A percentile compares a stretch with the other conserved stretches of the same genome.
phyloP scores from a whole-genome alignment of 1,284 basidiomycete genomes.

The Hypsizygus ulmarius region DNA sequence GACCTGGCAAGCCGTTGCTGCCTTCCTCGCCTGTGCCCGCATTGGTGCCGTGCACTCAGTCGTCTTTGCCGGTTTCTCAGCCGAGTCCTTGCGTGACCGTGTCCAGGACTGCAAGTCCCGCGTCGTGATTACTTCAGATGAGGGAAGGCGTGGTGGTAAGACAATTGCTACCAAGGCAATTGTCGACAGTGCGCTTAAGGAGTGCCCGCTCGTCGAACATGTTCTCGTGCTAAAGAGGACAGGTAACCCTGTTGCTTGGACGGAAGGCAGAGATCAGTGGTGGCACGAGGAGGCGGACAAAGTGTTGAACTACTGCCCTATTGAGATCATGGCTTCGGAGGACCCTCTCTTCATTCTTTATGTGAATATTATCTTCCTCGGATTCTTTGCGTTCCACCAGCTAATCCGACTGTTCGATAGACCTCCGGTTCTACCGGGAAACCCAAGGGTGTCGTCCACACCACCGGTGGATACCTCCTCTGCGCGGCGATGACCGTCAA shows the following conservation, averaged over 20 bases:
- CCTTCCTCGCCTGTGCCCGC: constrained; percentile 96
- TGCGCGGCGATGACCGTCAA: constrained; percentile 91
- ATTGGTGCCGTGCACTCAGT: constrained; percentile 99
- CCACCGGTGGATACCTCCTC: constrained; percentile 91
- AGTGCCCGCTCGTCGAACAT: constrained; percentile 85
- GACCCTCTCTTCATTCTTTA: constrained; percentile 99
- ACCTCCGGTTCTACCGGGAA: constrained; percentile 95
- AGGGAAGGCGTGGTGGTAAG: constrained; percentile 93
- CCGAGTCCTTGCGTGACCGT: constrained; percentile 95
- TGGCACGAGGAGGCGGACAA: constrained; percentile 91
- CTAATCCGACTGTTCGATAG: constrained; percentile 34
- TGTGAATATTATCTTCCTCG: constrained; percentile 47
- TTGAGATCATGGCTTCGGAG: constrained; percentile 84
- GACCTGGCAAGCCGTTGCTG: constrained; percentile 92
- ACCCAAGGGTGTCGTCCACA: constrained; percentile 97
- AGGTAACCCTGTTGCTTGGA: constrained; percentile 82
- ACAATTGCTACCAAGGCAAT: constrained; percentile 95
- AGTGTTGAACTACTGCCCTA: constrained; percentile 88
- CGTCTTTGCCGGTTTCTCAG: constrained; percentile 96
- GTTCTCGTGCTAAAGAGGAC: constrained; percentile 91
- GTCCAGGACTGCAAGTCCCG: constrained; percentile 87
- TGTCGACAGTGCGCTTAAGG: constrained; percentile 89
- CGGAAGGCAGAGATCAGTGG: constrained; percentile 88
- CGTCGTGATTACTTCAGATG: constrained; percentile 94
- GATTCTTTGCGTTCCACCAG: constrained; percentile 4